phyloP scores from a whole-genome alignment of 2,329 filamentous ascomycete genomes.

The Trichoderma hamatum region DNA sequence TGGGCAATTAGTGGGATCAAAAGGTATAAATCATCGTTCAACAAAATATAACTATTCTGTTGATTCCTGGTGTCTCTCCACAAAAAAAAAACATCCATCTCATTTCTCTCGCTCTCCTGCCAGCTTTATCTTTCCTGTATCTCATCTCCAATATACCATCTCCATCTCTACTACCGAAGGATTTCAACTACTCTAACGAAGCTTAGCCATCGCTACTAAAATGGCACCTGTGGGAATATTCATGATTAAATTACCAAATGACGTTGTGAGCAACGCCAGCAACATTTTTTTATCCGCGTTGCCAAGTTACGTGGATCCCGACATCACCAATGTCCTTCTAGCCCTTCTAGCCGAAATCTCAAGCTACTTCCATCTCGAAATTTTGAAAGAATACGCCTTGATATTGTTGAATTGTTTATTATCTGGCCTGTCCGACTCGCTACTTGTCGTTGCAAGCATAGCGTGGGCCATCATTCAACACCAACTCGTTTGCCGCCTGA shows the following conservation, averaged over 20 bases:
- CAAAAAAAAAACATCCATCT: neutral
- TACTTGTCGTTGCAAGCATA: neutral
- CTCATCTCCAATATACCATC: neutral
- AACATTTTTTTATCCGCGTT: neutral
- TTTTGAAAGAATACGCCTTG: neutral
- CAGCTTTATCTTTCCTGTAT: no score
- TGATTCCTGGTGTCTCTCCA: neutral
- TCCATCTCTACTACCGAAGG: neutral
- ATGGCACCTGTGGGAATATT: neutral
- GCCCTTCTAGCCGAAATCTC: neutral
- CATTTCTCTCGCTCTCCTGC: no score
- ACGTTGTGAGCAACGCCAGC: neutral
- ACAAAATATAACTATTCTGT: neutral
- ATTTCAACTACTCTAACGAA: neutral
- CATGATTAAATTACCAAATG: neutral
- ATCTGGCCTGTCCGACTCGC: neutral
- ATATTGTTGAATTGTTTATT: neutral
- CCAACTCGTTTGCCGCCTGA: neutral
- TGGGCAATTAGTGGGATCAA: no score
- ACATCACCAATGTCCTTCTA: neutral
- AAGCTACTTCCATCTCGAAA: neutral
- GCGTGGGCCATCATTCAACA: neutral
- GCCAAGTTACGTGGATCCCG: neutral
- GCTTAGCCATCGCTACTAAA: neutral
- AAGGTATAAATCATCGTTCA: neutral